Evolutionary conservation across 257 asterid species (phyloP), one percentile per base, ranked within the genome.

Genomic region (Plectranthus barbatus): DNA sequence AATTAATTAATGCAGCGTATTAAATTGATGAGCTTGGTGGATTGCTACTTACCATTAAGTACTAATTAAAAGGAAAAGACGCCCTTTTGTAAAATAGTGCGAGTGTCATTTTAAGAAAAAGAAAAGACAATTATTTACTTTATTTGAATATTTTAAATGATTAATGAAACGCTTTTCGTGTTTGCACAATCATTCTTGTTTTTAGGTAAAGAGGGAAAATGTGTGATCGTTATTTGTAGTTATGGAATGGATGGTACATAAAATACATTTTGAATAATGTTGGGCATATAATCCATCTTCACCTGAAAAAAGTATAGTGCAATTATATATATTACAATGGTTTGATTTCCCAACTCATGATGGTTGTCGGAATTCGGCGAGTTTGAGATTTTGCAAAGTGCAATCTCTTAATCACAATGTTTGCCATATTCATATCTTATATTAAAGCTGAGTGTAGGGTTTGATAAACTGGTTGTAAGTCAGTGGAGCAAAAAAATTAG

Each of bases 261-360:
- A n/a, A n/a, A 19, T 47, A 3, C 19, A 17, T 15, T 45, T 15
- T 17, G 24, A 6, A 48, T 19, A 48, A 8, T 7, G n/a, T 40
- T 60, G 67, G 21, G 61, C 55, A 60, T 54, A 64, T 72, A 76
- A 66, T 60, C 23, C 26, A n/a, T 45, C 50, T 36, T 54, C 26
- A 26, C 69, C 46, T 54, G 64, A 71, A 76, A 62, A 60, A 71
- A 60, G 57, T 46, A 24, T n/a, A n/a, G 70, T 46, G 56, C 73
- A 60, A 63, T 47, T 18, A 36, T 55, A 55, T 24, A n/a, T n/a
- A n/a, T n/a, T 41, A 47, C 31, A 19, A 57, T 60, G 68, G 67
- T 31, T 66, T 13, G 71, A 40, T 56, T 33, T 47, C 60, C 26
- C 17, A 48, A 75, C 49, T 60, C 62, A 72, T 60, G 74, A 69